These are phyloP conservation scores for Leptographium wingfieldii DNA, from an alignment of 2,329 filamentous ascomycete species.

Conservation along the genomic window DNA sequence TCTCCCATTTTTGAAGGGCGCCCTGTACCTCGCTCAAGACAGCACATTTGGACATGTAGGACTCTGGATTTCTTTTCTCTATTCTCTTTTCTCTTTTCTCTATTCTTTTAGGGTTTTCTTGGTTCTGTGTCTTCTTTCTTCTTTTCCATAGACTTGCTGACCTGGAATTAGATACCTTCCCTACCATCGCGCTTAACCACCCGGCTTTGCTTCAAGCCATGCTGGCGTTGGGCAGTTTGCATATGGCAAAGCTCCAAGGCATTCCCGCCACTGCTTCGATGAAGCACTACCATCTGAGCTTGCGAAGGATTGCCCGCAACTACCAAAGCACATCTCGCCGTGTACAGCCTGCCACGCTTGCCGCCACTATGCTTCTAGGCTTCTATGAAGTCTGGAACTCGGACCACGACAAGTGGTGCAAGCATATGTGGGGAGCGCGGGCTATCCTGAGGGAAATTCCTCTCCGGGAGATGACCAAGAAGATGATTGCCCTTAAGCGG, in stretches of 20 bases:
- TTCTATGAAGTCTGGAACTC: conserved; percentile 94
- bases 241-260: conserved; percentile 72
- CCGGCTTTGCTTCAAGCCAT: conserved; percentile 86
- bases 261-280: conserved; percentile 67
- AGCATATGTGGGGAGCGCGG: conserved; percentile 73
- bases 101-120: conserved; percentile 9
- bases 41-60: conserved; percentile 51
- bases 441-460: conserved; percentile 76
- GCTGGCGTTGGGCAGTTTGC: conserved; percentile 72
- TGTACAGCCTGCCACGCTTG: conserved; percentile 69
- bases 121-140: background rate
- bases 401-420: conserved; percentile 92
- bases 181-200: conserved; percentile 69
- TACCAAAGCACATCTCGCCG: conserved; percentile 58
- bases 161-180: conserved; percentile 55
- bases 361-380: conserved; percentile 71
- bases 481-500: conserved; percentile 52
- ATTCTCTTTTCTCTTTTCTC: background rate
- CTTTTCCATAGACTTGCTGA: conserved; percentile 1
- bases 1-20: conserved; percentile 50
- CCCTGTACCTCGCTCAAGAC: conserved; percentile 48
- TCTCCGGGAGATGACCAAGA: conserved; percentile 57
- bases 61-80: conserved; percentile 16
- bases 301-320: conserved; percentile 65
- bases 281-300: conserved; percentile 81